Evolutionary conservation across 805 yeast genomes (phyloP), one percentile per base, ranked within the genome.

Genomic region (Spencermartinsiella europaea): DNA sequence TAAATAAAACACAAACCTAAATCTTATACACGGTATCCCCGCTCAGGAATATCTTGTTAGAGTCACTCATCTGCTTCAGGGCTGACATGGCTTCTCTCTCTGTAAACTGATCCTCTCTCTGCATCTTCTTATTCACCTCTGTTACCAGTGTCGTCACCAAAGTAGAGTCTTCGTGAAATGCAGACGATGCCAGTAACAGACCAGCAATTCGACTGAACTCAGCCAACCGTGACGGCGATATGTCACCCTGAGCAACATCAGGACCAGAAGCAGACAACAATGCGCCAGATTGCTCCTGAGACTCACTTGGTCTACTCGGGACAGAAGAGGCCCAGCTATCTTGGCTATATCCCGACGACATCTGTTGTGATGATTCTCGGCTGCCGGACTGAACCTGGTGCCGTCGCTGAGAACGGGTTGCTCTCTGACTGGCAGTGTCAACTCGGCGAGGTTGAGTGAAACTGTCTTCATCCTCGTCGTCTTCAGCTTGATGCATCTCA

Each of bases 391-490:
- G 16, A 25, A 19, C 28, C 14, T 8, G 34, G 14, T 10, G 44
- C 38, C 22, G 48, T 8, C 5, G 45, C 27, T 10, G 54, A 45
- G 21, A 44, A 7, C 31, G 40, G 33, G 48, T 12, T 10, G 52
- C 54, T 19, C 52, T 36, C 48, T 50, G 63, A 16, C 61, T 51
- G 19, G 62, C 57, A 12, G 61, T 60, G 2, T 59, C 47, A 2
- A 49, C 43, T 34, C 53, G 38, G 12, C 41, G 38, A 10, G 52
- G 37, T 19, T 34, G 81, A 68, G 57, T 77, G 79, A 52, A 72
- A 62, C 34, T 76, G 37, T 71, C 69, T 43, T 78, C 77, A 35
- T 79, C 76, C 59, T 83, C 84, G 0, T 83, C 78, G 34, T 70
- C 77, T 4, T 69, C 75, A 2, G 72, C 73, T 12, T 25, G 31